Base-by-base conservation (phyloP, 176 grass and related monocot genomes). In the Musa beccarii region DNA sequence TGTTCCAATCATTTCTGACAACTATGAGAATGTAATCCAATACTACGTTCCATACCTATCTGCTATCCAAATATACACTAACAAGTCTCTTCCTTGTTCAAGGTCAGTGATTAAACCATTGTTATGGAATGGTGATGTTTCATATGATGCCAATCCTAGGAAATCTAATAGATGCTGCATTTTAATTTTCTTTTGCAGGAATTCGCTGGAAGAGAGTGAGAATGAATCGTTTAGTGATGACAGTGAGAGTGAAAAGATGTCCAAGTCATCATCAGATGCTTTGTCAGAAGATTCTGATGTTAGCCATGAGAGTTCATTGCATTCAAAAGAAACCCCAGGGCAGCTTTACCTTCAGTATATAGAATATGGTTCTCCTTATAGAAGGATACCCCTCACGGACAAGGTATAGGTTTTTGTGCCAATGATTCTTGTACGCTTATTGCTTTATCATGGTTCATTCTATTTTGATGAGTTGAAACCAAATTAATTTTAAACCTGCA, bases 21-120 rank as follows among this genome's bases (percentile, higher is more conserved):
- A 53, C 0, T 49, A 65, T 20, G 76, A 90, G 52, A 78, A 13
- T 11, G 13, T 88, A 53, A 69, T 81, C 51, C 92, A 96, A 71
- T 96, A 86, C 76, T 96, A 88, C 54, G 92, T 87, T 49, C 92
- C 88, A 4, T 89, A 89, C 59, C 86, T 96, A 80, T 96, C 88
- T 12, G 84, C 81, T 59, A 88, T 96, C 75, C 84, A 96, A 49
- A 24, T 96, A 54, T 89, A 88, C 50, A 79, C 80, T 70, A 74
- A 76, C 51, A 63, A 74, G 52, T 61, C 51, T 72, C 22, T 52
- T 70, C 5, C 43, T 84, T 53, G 11, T 68, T 63, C 62, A 14
- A 91, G 74, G 92, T 89, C 61, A 11, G 22, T 43, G 69, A 57
- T 8, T 11, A 8, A 67, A 28, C 52, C 11, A 11, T 53, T 79